Evolutionary conservation across 1,284 basidiomycete genomes (phyloP).

Genomic region (Puccinia sorghi): DNA sequence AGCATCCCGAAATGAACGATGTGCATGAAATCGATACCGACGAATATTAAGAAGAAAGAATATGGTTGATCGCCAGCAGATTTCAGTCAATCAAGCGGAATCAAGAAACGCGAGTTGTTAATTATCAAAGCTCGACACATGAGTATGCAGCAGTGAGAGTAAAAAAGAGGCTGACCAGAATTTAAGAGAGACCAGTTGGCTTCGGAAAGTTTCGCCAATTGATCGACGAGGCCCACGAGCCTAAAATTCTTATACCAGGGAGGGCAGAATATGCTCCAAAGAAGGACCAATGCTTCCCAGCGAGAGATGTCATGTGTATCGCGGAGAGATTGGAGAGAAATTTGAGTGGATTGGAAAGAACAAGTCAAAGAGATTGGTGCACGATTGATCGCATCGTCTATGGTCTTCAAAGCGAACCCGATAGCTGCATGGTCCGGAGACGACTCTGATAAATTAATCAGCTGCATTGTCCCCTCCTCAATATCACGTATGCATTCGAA

Average conservation of each 20-base stretch:
- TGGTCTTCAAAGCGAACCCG: slow-evolving; percentile 40
- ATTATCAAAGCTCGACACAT: no score
- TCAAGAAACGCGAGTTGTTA: not conserved
- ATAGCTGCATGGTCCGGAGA: slow-evolving; percentile 42
- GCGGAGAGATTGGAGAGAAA: slow-evolving; percentile 20
- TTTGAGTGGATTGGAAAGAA: not conserved
- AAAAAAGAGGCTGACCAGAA: slow-evolving; percentile 13
- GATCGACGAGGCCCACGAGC: not conserved
- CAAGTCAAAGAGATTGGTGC: not conserved
- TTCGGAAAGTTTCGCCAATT: slow-evolving; percentile 8
- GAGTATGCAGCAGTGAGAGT: not conserved
- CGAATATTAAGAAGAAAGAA: no score
- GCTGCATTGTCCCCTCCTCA: slow-evolving; percentile 12
- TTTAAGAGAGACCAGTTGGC: slow-evolving; percentile 23
- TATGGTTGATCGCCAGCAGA: not conserved
- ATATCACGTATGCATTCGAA: slow-evolving; percentile 15
- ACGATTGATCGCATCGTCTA: slow-evolving; percentile 30
- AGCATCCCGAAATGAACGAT: not conserved
- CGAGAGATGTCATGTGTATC: slow-evolving; percentile 33
- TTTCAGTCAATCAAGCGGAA: not conserved
- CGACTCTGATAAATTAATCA: slow-evolving; percentile 12
- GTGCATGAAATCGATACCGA: no score
- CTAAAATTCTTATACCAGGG: not conserved
- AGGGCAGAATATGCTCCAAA: slow-evolving; percentile 48
- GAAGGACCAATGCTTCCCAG: slow-evolving; percentile 27